These are phyloP conservation scores for Spathaspora boniae DNA, from an alignment of 805 yeast genomes.

Conservation along the genomic window DNA sequence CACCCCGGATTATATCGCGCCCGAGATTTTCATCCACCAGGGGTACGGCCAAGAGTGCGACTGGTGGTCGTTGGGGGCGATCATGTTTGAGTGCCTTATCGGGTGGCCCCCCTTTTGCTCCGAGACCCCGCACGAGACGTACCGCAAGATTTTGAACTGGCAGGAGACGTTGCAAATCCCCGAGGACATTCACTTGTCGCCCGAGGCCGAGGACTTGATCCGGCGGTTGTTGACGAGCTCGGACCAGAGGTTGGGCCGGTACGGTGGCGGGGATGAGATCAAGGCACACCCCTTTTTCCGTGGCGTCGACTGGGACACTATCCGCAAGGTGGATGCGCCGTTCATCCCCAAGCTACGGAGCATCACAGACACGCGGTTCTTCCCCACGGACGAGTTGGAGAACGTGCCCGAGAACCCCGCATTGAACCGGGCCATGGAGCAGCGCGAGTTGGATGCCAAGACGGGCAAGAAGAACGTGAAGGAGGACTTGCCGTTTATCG, in stretches of 20 bases:
- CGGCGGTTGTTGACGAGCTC: slow-evolving; percentile 71
- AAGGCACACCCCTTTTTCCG: slow-evolving; percentile 89
- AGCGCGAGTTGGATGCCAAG: slow-evolving; percentile 52
- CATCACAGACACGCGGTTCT: slow-evolving; percentile 93
- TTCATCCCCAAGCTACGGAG: slow-evolving; percentile 88
- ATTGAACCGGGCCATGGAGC: slow-evolving; percentile 54
- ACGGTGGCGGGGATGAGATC: slow-evolving; percentile 89
- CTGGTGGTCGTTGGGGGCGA: slow-evolving; percentile 97
- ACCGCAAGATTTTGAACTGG: slow-evolving; percentile 87
- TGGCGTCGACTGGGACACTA: slow-evolving; percentile 94
- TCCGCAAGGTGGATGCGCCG: slow-evolving; percentile 86
- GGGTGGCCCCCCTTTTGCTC: slow-evolving; percentile 98
- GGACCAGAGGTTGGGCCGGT: slow-evolving; percentile 78
- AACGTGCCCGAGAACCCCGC: slow-evolving; percentile 88
- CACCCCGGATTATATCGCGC: slow-evolving; percentile 94
- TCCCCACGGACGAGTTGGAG: slow-evolving; percentile 96
- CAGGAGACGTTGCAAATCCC: slow-evolving; percentile 85
- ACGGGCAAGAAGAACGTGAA: slow-evolving; percentile 48
- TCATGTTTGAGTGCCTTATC: slow-evolving; percentile 92
- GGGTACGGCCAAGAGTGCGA: slow-evolving; percentile 97
- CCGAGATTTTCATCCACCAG: slow-evolving; percentile 87
- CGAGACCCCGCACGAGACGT: slow-evolving; percentile 92
- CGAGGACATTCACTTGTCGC: slow-evolving; percentile 84
- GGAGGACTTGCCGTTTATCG: slow-evolving; percentile 95
- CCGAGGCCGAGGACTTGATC: slow-evolving; percentile 85